Conservation (phyloP, 352 stramenopile genomes). For the Elongisporangium prolatum region DNA sequence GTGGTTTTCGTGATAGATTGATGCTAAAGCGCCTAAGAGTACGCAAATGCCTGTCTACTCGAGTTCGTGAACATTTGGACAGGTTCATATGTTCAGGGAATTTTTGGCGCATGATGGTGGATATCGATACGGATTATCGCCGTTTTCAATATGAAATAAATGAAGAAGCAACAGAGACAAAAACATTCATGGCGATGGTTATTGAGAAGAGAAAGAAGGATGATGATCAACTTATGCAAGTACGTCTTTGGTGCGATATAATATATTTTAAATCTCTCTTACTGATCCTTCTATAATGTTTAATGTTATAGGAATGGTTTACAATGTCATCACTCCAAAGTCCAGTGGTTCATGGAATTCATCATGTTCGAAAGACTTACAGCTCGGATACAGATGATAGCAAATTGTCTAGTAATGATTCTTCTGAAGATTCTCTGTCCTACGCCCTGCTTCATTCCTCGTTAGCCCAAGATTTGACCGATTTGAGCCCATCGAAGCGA, state of each 20-base stretch:
- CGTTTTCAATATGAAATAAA: slow-evolving; percentile 37
- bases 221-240: slow-evolving; percentile 59
- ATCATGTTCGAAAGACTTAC: slow-evolving; percentile 24
- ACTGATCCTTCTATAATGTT: neutral
- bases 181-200: slow-evolving; percentile 47
- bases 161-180: slow-evolving; percentile 36
- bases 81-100: slow-evolving; percentile 43
- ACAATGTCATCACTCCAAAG: slow-evolving; percentile 42
- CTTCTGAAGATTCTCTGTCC: slow-evolving; percentile 14
- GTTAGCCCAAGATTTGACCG: slow-evolving; percentile 35
- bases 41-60: slow-evolving; percentile 26
- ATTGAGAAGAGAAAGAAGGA: slow-evolving; percentile 37
- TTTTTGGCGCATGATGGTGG: slow-evolving; percentile 55
- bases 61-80: slow-evolving; percentile 38
- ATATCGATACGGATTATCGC: slow-evolving; percentile 56
- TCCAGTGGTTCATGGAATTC: slow-evolving; percentile 32
- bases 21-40: slow-evolving; percentile 37
- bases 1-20: slow-evolving; percentile 40
- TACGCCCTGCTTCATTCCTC: slow-evolving; percentile 34
- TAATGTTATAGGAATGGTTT: slow-evolving; percentile 39
- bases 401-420: neutral
- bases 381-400: slow-evolving; percentile 6
- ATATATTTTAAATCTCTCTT: neutral
- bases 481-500: slow-evolving; percentile 38
- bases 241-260: slow-evolving; percentile 5